A percentile compares a stretch with the other conserved stretches of the same genome.
phyloP scores from a whole-genome alignment of 2,329 filamentous ascomycete species.

The Phaeosphaeria sp. region DNA sequence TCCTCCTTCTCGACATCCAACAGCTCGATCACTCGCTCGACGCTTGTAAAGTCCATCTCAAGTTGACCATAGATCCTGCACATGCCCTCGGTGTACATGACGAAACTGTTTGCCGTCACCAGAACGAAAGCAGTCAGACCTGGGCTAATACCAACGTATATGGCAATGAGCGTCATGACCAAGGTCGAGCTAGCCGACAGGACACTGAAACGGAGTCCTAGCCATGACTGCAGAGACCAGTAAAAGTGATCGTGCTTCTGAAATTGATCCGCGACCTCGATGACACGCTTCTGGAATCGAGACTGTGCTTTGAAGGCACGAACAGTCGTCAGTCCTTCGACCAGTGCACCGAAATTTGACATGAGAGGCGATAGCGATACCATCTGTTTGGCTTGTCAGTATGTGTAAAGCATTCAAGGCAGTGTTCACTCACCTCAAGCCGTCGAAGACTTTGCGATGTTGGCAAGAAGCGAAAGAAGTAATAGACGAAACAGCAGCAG shows the following conservation, averaged over 20 bases:
- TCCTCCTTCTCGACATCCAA: conserved; percentile 79
- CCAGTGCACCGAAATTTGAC: conserved; percentile 87
- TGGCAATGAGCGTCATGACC: conserved; percentile 73
- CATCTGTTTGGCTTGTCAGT: conserved; percentile 57
- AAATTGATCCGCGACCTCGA: conserved; percentile 83
- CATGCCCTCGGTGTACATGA: conserved; percentile 72
- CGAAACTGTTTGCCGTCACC: conserved; percentile 70
- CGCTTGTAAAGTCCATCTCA: conserved; percentile 90
- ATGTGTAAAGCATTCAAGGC: neutral
- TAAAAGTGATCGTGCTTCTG: conserved; percentile 97
- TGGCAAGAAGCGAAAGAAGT: conserved; percentile 80
- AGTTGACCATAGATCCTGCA: conserved; percentile 83
- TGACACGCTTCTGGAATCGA: conserved; percentile 80
- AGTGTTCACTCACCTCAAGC: conserved; percentile 62
- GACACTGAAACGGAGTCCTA: conserved; percentile 78
- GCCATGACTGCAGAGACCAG: conserved; percentile 84
- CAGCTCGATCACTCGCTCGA: conserved; percentile 84
- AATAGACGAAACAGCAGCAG: conserved; percentile 71
- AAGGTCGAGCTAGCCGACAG: conserved; percentile 78
- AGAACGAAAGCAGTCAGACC: conserved; percentile 86
- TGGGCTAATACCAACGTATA: conserved; percentile 76
- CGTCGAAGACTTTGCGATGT: conserved; percentile 82
- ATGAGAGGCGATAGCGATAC: conserved; percentile 86
- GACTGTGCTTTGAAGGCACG: conserved; percentile 79
- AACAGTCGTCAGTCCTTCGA: conserved; percentile 87